Base-by-base conservation (phyloP, 306 rosid genomes). In the Rosa rugosa region DNA sequence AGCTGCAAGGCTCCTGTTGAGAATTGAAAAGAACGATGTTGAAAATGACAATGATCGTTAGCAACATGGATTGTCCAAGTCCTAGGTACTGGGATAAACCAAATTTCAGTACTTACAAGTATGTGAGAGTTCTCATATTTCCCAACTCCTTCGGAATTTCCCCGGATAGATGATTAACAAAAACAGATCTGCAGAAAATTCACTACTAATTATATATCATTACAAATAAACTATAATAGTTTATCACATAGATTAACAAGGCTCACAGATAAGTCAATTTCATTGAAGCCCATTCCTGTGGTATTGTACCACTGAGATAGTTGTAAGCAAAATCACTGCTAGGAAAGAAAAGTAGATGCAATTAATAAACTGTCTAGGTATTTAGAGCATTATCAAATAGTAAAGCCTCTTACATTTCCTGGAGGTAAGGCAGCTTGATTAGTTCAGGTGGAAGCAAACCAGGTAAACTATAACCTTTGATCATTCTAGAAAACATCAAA, bases 391-490 rank as follows among this genome's bases (percentile, higher is more conserved):
- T 12, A 41, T 16, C 47, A 57, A 17, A 22, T 41, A 0, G 4
- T 22, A 11, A 4, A 20, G 59, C 41, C 41, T 8, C 86, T 44
- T 65, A 80, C 86, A 83, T 34, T 44, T 42, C 20, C 38, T 40
- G 54, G 57, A 83, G 86, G 66, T 79, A 46, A 50, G 60, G 79
- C 44, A 83, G 83, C 27, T 64, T 51, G 70, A 75, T 81, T n/a
- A 83, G 79, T 45, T 83, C 71, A 22, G 70, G 71, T 62, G 86
- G 83, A 83, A 83, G 86, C 69, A 27, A 36, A 59, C 86, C 83
- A 6, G 75, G 68, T 11, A 83, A 75, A 53, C 67, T 66, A 8
- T 49, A 68, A 45, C 79, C 62, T 45, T 79, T 83, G 42, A 83
- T 11, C 22, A 25, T 17, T 36, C 86, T 83, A 47, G 18, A 66